Evolutionary conservation across 2,329 filamentous ascomycete genomes (phyloP).

Genomic region (Thermoascus crustaceus): DNA sequence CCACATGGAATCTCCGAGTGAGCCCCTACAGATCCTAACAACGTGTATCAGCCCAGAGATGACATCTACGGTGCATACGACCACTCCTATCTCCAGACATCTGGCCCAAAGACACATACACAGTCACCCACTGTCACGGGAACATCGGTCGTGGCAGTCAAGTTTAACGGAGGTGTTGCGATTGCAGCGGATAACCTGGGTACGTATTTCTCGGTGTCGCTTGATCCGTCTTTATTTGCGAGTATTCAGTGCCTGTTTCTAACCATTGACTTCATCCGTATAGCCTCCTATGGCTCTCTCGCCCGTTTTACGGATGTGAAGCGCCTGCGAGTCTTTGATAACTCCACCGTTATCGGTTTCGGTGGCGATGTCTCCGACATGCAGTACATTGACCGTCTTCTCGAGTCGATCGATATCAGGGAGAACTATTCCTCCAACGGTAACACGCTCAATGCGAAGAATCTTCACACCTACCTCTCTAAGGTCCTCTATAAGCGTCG

Average conservation of each 20-base stretch:
- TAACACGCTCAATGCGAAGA: constrained; percentile 69
- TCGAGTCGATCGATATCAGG: constrained; percentile 75
- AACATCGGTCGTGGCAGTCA: constrained; percentile 88
- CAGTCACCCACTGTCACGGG: constrained; percentile 91
- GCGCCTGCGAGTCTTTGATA: constrained; percentile 82
- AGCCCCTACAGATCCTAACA: constrained; percentile 27
- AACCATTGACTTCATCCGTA: constrained; percentile 6
- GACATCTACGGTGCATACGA: constrained; percentile 96
- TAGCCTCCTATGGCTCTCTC: constrained; percentile 93
- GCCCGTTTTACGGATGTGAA: constrained; percentile 96
- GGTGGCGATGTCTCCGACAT: constrained; percentile 97
- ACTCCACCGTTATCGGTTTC: constrained; percentile 79
- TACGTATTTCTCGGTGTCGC: constrained; percentile 34
- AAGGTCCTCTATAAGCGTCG: constrained; percentile 95
- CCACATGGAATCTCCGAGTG: constrained; percentile 16
- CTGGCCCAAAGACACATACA: constrained; percentile 72
- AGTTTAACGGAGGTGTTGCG: constrained; percentile 93
- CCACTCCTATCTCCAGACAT: constrained; percentile 66
- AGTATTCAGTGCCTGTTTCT: constrained; percentile 13
- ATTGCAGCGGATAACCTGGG: constrained; percentile 96
- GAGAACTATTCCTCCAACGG: constrained; percentile 66
- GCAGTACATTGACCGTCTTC: constrained; percentile 92
- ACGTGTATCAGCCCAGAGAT: constrained; percentile 68
- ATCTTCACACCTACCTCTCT: constrained; percentile 91
- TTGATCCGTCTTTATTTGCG: background rate